These are phyloP conservation scores for Chaetomium sp. DNA, from an alignment of 2,329 filamentous ascomycete species.

Conservation along the genomic window DNA sequence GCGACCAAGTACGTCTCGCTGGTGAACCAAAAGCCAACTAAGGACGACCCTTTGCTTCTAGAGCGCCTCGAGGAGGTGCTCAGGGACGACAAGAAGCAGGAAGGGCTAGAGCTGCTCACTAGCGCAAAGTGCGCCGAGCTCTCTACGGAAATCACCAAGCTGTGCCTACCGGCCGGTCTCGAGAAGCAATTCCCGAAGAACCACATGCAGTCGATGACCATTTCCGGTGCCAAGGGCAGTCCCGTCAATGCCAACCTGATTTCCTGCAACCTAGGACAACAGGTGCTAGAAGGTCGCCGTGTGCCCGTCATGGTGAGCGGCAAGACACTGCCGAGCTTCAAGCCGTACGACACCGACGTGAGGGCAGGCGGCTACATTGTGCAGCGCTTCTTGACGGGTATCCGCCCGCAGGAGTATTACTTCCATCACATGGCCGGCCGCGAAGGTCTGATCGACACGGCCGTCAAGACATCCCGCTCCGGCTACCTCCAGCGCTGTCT, in stretches of 20 bases:
- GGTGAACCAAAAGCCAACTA: conserved; percentile 53
- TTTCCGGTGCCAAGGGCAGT: conserved; percentile 89
- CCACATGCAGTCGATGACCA: conserved; percentile 99
- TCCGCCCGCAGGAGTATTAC: conserved; percentile 95
- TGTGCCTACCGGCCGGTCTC: conserved; percentile 74
- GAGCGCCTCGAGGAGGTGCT: conserved; percentile 81
- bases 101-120: conserved; percentile 80
- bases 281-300: conserved; percentile 88
- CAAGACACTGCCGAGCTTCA: conserved; percentile 91
- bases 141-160: conserved; percentile 69
- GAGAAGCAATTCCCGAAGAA: conserved; percentile 92
- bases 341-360: conserved; percentile 81
- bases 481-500: conserved; percentile 95
- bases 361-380: conserved; percentile 90
- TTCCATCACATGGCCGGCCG: conserved; percentile 99
- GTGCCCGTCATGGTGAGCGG: conserved; percentile 98
- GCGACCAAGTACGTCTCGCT: conserved; percentile 86
- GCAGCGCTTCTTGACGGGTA: conserved; percentile 95
- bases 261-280: conserved; percentile 94
- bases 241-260: conserved; percentile 95
- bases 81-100: conserved; percentile 85
- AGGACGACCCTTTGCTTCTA: conserved; percentile 63
- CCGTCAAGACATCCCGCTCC: conserved; percentile 95
- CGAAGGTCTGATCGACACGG: conserved; percentile 97
- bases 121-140: conserved; percentile 64